Conservation (phyloP, 2,329 filamentous ascomycete species). For the Dothidotthia symphoricarpi region DNA sequence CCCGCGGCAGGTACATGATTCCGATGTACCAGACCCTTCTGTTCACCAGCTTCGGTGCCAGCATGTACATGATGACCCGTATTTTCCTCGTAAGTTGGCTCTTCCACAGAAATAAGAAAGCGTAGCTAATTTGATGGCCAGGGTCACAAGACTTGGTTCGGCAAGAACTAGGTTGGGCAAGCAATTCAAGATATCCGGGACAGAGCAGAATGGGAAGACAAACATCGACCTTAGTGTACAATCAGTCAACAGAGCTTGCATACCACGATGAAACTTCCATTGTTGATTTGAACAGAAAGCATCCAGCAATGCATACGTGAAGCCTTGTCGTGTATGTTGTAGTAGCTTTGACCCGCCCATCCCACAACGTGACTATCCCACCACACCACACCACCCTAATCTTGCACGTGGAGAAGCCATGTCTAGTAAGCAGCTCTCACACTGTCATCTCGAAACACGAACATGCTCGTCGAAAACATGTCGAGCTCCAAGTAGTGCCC, state of each 20-base stretch:
- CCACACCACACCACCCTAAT: no score
- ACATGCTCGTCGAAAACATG: no score
- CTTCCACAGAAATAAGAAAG: background rate
- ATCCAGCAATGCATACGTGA: background rate
- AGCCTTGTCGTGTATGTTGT: background rate
- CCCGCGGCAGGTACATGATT: conserved; percentile 64
- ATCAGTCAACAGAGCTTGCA: conserved; percentile 30
- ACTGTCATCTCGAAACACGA: background rate
- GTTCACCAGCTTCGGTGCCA: conserved; percentile 63
- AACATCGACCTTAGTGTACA: conserved; percentile 31
- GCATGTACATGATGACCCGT: conserved; percentile 71
- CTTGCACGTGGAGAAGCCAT: no score
- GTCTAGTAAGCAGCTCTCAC: background rate
- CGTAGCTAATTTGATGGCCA: conserved; percentile 13
- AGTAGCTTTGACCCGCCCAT: background rate
- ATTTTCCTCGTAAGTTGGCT: conserved; percentile 55
- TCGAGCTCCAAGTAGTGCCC: conserved; percentile 14
- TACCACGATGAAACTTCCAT: background rate
- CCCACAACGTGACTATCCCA: background rate
- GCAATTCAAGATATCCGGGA: conserved; percentile 4
- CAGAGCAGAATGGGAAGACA: conserved; percentile 13
- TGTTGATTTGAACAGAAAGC: no score
- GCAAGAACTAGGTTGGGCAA: conserved; percentile 34
- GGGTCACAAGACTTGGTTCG: conserved; percentile 76
- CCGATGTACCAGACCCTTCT: conserved; percentile 67